Evolutionary conservation across 106 monocot genomes (phyloP), one percentile per base, ranked within the genome.

Genomic region (Dendrobium huoshanense): DNA sequence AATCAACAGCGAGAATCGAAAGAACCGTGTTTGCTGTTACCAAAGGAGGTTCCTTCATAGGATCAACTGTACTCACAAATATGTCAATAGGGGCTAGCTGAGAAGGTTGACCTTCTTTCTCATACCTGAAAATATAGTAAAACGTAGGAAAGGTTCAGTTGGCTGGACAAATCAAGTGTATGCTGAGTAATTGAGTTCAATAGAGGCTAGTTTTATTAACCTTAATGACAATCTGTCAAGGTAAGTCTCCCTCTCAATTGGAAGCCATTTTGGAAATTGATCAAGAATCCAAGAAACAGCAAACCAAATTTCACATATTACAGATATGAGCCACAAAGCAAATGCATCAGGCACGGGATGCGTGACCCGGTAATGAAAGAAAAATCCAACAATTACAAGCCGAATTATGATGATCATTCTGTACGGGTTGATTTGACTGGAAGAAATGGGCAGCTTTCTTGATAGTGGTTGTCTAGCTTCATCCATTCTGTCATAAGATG

Each of bases 241-340:
- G 80, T 91, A 94, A 49, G 94, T 94, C 79, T 94, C 94, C 79
- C 94, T 89, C 76, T 91, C 94, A 80, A 94, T 91, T n/a, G 94
- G 94, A 29, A 89, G 82, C 93, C 93, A 94, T 77, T 94, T 94
- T n/a, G 93, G 93, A 55, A 94, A 94, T 79, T 94, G 93, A 86
- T 94, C 93, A 55, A 94, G 91, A 81, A 94, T 94, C 93, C 93
- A 94, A 37, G 93, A 94, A 67, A 89, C 45, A 37, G 89, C 93
- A 89, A 94, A 94, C 93, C 93, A 94, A 22, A 94, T 91, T 77
- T 94, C 93, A 78, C 93, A 94, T 11, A 94, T 91, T 33, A 94
- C 93, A 81, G 93, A 94, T 47, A 86, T 82, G 33, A 94, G 91
- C 94, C 94, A 94, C 73, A 94, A 64, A 24, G 79, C 84, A 82